Percentiles rank a stretch among this genome's conserved stretches.
These are phyloP conservation scores for Russula griseocarnosa DNA, from an alignment of 768 basidiomycete genomes.

Conservation along the genomic window DNA sequence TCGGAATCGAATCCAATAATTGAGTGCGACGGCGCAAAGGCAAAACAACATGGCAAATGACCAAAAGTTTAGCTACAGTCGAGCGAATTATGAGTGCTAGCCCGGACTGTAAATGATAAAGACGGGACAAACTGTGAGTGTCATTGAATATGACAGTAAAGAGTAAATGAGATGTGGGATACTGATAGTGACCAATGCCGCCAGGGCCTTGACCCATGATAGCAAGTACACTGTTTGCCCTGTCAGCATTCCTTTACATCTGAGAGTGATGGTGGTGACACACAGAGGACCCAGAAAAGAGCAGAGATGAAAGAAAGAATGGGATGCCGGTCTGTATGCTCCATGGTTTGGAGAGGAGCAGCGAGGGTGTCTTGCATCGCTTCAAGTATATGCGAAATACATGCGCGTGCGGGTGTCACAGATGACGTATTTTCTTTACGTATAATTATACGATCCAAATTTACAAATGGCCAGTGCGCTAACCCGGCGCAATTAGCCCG, in stretches of 20 bases:
- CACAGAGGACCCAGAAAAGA: slow-evolving; percentile 80
- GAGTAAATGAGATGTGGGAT: slow-evolving; percentile 75
- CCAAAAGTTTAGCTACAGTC: slow-evolving; percentile 79
- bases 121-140: slow-evolving; percentile 57
- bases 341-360: slow-evolving; percentile 20
- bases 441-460: not conserved
- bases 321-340: slow-evolving; percentile 51
- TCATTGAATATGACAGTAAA: slow-evolving; percentile 83
- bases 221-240: slow-evolving; percentile 65
- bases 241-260: slow-evolving; percentile 18
- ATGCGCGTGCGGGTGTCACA: not conserved
- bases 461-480: not conserved
- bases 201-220: slow-evolving; percentile 68
- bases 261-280: slow-evolving; percentile 35
- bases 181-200: slow-evolving; percentile 79
- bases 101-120: not conserved
- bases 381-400: not conserved
- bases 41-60: slow-evolving; percentile 77
- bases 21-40: slow-evolving; percentile 59
- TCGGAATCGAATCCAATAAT: slow-evolving; percentile 82
- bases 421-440: slow-evolving; percentile 20
- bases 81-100: slow-evolving; percentile 15
- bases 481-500: not conserved
- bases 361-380: slow-evolving; percentile 14
- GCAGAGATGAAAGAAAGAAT: slow-evolving; percentile 73